Evolutionary conservation across 2,329 filamentous ascomycete species (phyloP), one percentile per base, ranked within the genome.

Genomic region (Pezicula radicicola): DNA sequence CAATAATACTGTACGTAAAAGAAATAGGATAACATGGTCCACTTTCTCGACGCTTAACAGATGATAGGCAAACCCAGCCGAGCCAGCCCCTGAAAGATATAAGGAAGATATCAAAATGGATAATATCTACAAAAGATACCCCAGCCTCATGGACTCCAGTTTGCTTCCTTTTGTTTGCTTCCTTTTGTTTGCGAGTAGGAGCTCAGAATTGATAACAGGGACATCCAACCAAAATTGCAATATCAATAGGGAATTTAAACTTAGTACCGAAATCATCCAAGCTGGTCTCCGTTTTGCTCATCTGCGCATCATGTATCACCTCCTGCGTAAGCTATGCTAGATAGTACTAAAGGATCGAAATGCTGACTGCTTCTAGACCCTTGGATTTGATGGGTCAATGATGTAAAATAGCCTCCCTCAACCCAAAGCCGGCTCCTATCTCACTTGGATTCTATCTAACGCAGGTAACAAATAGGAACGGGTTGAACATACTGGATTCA

Each of bases 401-500:
- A 55, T 59, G 45, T 51, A 37, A 28, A 39, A 18, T n/a, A 39
- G 15, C 36, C 6, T 8, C 6, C 18, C 18, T 18, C 15, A 2
- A 5, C 6, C 18, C 36, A 15, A 39, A 39, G 3, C n/a, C n/a
- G n/a, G n/a, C n/a, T n/a, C n/a, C n/a, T n/a, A 9, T 13, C 10
- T 12, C 12, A 13, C 15, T 39, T 5, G n/a, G 36, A 58, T 41
- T 39, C 67, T 76, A n/a, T 72, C 73, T 7, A n/a, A n/a, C n/a
- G n/a, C n/a, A n/a, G n/a, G n/a, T 39, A n/a, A 6, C 36, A 39
- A 39, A 6, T 39, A 39, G 36, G 36, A 39, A 39, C 36, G 36
- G 36, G 18, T 18, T 39, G 6, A 39, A 39, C 10, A 39, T 39
- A 15, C 36, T 39, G 15, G 4, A 4, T 4, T 39, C 36, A 39